phyloP scores from a whole-genome alignment of 257 asterid species.

The Petunia secreta region DNA sequence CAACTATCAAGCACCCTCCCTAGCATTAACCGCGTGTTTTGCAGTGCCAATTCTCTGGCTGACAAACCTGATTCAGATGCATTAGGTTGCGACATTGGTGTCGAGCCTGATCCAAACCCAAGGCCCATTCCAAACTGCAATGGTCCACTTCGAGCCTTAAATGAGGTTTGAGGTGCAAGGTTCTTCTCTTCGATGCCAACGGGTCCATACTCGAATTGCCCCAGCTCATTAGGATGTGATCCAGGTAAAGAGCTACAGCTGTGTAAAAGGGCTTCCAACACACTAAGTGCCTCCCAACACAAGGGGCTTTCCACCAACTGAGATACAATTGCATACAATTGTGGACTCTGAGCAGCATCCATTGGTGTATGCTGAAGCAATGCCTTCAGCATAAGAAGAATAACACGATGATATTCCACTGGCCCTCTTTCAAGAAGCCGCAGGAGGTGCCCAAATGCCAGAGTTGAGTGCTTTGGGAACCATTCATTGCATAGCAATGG shows the following conservation, averaged over 20 bases:
- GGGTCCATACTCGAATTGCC: slow-evolving; percentile 70
- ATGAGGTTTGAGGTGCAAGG: slow-evolving; percentile 80
- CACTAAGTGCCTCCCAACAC: slow-evolving; percentile 98
- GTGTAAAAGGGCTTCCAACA: slow-evolving; percentile 93
- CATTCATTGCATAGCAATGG: slow-evolving; percentile 90
- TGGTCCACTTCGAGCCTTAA: slow-evolving; percentile 94
- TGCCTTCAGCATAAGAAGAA: slow-evolving; percentile 92
- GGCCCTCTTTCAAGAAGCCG: slow-evolving; percentile 92
- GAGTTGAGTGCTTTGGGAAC: slow-evolving; percentile 94
- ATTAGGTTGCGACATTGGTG: slow-evolving; percentile 52
- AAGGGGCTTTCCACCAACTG: slow-evolving; percentile 95
- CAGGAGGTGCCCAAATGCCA: slow-evolving; percentile 90
- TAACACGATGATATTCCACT: slow-evolving; percentile 83
- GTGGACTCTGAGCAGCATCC: slow-evolving; percentile 97
- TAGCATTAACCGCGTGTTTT: slow-evolving; percentile 83
- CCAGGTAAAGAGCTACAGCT: slow-evolving; percentile 94
- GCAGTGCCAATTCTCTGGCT: slow-evolving; percentile 71
- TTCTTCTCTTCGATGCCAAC: slow-evolving; percentile 68
- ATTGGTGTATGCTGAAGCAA: slow-evolving; percentile 96
- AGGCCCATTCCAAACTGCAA: slow-evolving; percentile 64
- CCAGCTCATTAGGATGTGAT: slow-evolving; percentile 67
- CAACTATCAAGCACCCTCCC: slow-evolving; percentile 92
- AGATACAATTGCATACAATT: slow-evolving; percentile 93
- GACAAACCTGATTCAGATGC: slow-evolving; percentile 60
- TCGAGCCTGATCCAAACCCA: slow-evolving; percentile 44